A percentile compares a stretch with the other conserved stretches of the same genome.
Conservation (phyloP, 495 filamentous ascomycete genomes). For the Trichoderma reesei region DNA sequence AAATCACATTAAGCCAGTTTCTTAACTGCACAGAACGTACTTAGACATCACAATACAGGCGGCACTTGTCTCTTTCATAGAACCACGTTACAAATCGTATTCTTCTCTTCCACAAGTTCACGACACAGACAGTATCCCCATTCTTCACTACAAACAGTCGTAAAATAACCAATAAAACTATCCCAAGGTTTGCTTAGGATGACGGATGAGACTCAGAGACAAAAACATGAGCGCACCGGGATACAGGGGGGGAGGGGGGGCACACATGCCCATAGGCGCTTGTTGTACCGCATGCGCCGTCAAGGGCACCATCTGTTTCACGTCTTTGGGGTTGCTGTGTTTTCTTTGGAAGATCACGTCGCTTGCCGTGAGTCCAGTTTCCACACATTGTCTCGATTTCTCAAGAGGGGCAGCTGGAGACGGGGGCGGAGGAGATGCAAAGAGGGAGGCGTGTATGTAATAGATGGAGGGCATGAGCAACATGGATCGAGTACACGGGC, state of each 20-base stretch:
- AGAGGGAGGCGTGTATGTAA: not conserved
- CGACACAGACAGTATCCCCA: not conserved
- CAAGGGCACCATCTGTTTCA: slow-evolving; percentile 6
- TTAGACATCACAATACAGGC: too few species aligned
- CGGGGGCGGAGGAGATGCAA: not conserved
- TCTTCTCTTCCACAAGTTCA: too few species aligned
- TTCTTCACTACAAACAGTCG: not conserved
- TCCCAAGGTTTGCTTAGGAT: not conserved
- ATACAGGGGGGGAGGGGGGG: not conserved
- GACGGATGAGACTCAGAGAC: not conserved
- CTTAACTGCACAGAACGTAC: too few species aligned
- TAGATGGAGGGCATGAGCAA: not conserved
- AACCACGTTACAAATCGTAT: too few species aligned
- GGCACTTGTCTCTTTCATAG: too few species aligned
- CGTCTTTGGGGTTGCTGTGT: slow-evolving; percentile 1
- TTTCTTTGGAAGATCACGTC: slow-evolving; percentile 7
- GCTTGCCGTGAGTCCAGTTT: not conserved
- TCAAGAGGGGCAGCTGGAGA: not conserved
- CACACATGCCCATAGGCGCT: not conserved
- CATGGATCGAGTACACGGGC: not conserved
- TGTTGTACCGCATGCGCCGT: slow-evolving; percentile 1
- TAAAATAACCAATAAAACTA: not conserved
- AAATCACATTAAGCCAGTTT: not conserved
- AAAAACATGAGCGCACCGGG: not conserved
- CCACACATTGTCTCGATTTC: not conserved